Evolutionary conservation across 2,329 filamentous ascomycete species (phyloP), one percentile per base, ranked within the genome.

Genomic region (Paraphaeosphaeria minitans): DNA sequence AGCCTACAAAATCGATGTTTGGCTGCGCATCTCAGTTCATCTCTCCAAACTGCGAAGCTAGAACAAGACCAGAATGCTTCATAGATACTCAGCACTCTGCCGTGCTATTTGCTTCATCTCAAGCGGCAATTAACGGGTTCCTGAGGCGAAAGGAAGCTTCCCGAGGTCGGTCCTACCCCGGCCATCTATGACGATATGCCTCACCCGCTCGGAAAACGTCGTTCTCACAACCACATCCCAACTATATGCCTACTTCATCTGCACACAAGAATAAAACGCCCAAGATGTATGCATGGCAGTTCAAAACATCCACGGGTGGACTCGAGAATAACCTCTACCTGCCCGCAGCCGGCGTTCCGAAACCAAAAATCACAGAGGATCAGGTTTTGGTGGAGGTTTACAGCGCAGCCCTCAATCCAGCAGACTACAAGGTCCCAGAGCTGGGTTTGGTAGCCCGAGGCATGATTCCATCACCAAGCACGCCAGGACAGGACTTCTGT

Each of bases 361-460:
- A 75, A 35, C 70, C 78, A 6, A 62, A 67, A 16, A 73, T 72
- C 45, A 76, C 62, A 58, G 75, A 73, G 47, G 68, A 80, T 39
- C 79, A 85, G 60, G 69, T 88, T 46, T 79, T 89, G 14, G 76
- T 89, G 50, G 76, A 83, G 61, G 83, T 89, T 8, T 73, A 83
- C 57, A 77, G 80, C 57, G 79, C 80, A 27, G 76, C 82, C 24
- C 69, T 89, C 62, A 90, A 89, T 69, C 87, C 87, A 0, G 83
- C 84, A 29, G 88, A 90, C 79, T 84, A 87, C 80, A 90, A 90
- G 72, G 63, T 85, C 1, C 79, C 84, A 10, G 86, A 89, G 67
- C 74, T 81, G 29, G 73, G 80, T 0, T 22, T 81, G 2, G 56
- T 84, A 6, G 71, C 79, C 4, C 75, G 75, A 22, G 57, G 75